Conservation (phyloP, 768 basidiomycete genomes). For the Trametes villosa region DNA sequence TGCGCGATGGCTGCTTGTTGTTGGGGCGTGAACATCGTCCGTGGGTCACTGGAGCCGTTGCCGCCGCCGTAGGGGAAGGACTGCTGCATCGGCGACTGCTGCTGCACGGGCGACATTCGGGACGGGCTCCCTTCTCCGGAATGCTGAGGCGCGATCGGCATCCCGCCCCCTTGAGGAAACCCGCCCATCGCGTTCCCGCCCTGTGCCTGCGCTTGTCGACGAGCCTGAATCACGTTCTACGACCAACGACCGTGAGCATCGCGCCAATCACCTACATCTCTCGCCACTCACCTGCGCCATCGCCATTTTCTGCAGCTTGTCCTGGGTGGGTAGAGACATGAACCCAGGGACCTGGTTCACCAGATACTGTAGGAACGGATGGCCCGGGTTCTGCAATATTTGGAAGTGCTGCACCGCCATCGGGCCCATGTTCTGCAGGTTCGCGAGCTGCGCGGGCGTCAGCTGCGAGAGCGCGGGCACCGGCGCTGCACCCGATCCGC, state of each 20-base stretch:
- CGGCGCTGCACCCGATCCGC: constrained; percentile 7
- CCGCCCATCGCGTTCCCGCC: constrained; percentile 15
- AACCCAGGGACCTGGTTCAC: constrained; percentile 56
- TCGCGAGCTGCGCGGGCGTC: constrained; percentile 24
- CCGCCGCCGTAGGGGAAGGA: constrained; percentile 18
- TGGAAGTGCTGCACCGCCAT: constrained; percentile 48
- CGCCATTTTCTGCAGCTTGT: constrained; percentile 65
- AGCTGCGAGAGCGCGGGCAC: constrained; percentile 15
- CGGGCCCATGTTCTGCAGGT: constrained; percentile 32
- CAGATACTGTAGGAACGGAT: constrained; percentile 65
- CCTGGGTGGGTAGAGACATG: constrained; percentile 49
- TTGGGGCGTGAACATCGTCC: constrained; percentile 28
- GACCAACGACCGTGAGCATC: neutral
- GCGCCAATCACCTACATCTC: neutral
- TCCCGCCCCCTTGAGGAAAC: constrained; percentile 16
- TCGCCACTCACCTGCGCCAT: constrained; percentile 50
- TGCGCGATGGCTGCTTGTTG: constrained; percentile 29
- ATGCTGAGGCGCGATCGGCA: constrained; percentile 22
- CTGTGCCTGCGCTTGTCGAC: constrained; percentile 31
- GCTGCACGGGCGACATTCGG: constrained; percentile 27
- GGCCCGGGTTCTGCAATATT: constrained; percentile 56
- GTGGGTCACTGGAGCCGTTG: constrained; percentile 10
- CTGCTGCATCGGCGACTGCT: constrained; percentile 29
- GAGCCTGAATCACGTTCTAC: constrained; percentile 36
- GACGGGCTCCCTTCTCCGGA: constrained; percentile 29